phyloP scores from a whole-genome alignment of 768 basidiomycete genomes.

The Symmetrospora coprosmae region DNA sequence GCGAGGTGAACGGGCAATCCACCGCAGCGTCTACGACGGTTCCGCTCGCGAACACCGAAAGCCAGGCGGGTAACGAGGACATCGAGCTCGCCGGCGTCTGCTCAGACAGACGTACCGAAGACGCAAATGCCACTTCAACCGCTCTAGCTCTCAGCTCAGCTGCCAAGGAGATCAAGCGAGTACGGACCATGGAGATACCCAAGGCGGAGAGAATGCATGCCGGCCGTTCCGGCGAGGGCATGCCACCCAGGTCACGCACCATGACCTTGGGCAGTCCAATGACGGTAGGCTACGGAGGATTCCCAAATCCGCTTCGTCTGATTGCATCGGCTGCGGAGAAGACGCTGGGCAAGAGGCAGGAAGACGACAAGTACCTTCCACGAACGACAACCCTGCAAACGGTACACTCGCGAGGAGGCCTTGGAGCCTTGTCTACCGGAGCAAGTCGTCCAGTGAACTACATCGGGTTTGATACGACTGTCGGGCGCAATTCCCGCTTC shows the following conservation, averaged over 20 bases:
- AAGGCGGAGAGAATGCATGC: too few species aligned
- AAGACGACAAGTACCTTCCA: too few species aligned
- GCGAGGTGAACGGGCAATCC: too few species aligned
- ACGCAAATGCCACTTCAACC: too few species aligned
- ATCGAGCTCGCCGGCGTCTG: too few species aligned
- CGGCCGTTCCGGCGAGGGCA: slow-evolving; percentile 10
- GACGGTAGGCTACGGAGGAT: slow-evolving; percentile 35
- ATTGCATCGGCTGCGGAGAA: too few species aligned
- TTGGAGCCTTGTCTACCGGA: slow-evolving; percentile 38
- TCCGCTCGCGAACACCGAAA: too few species aligned
- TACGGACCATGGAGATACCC: slow-evolving; percentile 6
- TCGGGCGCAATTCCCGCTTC: slow-evolving; percentile 36
- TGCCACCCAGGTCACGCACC: slow-evolving; percentile 16
- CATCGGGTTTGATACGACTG: slow-evolving; percentile 63
- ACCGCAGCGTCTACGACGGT: too few species aligned
- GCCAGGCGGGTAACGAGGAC: too few species aligned
- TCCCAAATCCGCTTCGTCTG: slow-evolving; percentile 37
- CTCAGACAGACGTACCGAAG: too few species aligned
- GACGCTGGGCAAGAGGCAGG: too few species aligned
- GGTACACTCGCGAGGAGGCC: slow-evolving; percentile 31
- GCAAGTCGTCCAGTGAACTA: slow-evolving; percentile 49
- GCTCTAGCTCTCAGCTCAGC: too few species aligned
- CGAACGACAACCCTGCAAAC: slow-evolving; percentile 46
- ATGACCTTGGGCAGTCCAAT: slow-evolving; percentile 7
- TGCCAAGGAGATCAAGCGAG: slow-evolving; percentile 14